phyloP scores from a whole-genome alignment of 169 alveolate genomes.

The Toxoplasma gondii region DNA sequence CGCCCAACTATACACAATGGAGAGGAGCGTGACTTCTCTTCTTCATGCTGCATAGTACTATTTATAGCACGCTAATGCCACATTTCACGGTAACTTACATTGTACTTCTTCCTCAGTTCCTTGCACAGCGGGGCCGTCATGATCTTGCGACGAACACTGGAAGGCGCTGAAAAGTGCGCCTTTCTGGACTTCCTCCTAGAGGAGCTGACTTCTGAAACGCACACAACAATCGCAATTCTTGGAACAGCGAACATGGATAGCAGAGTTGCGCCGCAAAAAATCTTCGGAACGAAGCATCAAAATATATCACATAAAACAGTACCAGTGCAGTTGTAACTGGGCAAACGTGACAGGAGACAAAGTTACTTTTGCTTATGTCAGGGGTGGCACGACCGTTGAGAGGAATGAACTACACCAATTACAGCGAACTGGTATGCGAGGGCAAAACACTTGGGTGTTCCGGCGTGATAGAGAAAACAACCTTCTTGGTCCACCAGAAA shows the following conservation, averaged over 20 bases:
- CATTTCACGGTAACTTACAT: constrained; percentile 79
- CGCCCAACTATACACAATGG: neutral
- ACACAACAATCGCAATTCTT: neutral
- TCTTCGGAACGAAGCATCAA: too few relatives aligned
- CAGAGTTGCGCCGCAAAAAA: too few relatives aligned
- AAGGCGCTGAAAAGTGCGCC: constrained; percentile 98
- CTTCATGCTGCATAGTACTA: neutral
- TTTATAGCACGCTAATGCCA: neutral
- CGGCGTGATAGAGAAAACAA: neutral
- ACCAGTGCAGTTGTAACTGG: too few relatives aligned
- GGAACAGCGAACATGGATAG: neutral
- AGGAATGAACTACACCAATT: neutral
- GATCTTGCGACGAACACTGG: constrained; percentile 95
- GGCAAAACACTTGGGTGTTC: too few relatives aligned
- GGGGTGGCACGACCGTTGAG: neutral
- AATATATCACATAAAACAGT: too few relatives aligned
- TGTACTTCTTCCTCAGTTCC: constrained; percentile 95
- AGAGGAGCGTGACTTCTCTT: too few relatives aligned
- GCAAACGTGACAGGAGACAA: neutral
- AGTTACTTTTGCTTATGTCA: neutral
- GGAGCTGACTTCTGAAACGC: constrained; percentile 69
- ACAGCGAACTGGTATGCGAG: neutral
- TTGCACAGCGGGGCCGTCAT: constrained; percentile 97
- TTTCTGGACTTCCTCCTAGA: constrained; percentile 96
- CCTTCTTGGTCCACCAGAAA: neutral